Evolutionary conservation across 306 rosid species (phyloP).

Genomic region (Cajanus cajan): DNA sequence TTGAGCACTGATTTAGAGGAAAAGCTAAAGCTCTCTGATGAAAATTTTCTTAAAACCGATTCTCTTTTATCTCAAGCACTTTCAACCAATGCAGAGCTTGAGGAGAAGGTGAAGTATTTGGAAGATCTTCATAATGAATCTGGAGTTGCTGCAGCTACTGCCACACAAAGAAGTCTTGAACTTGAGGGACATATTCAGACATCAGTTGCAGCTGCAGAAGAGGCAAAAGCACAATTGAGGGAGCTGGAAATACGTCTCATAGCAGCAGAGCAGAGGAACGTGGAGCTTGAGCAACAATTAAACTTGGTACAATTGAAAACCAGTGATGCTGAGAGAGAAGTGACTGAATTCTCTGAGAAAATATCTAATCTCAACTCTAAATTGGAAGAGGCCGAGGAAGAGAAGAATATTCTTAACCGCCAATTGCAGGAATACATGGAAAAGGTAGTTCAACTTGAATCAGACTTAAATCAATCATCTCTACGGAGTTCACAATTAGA

Average conservation of each 20-base stretch:
- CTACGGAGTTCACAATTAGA: slow-evolving; percentile 53
- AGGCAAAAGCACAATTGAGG: slow-evolving; percentile 64
- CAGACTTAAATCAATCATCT: slow-evolving; percentile 57
- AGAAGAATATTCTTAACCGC: slow-evolving; percentile 50
- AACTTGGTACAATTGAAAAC: slow-evolving; percentile 56
- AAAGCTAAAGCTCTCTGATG: slow-evolving; percentile 59
- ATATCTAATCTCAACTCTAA: slow-evolving; percentile 54
- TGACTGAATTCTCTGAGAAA: slow-evolving; percentile 61
- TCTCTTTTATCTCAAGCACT: slow-evolving; percentile 72
- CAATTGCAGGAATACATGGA: slow-evolving; percentile 59
- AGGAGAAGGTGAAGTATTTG: slow-evolving; percentile 68
- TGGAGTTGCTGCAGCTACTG: slow-evolving; percentile 60
- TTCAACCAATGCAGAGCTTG: slow-evolving; percentile 73
- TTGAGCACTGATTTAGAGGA: slow-evolving; percentile 60
- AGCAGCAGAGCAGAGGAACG: slow-evolving; percentile 62
- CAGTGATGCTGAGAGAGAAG: slow-evolving; percentile 61
- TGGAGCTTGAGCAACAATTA: slow-evolving; percentile 80
- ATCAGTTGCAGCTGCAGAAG: slow-evolving; percentile 64
- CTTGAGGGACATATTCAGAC: slow-evolving; percentile 61
- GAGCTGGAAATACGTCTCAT: slow-evolving; percentile 63
- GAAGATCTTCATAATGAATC: slow-evolving; percentile 69
- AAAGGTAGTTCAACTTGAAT: slow-evolving; percentile 63
- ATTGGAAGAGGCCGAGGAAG: slow-evolving; percentile 54
- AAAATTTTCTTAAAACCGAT: slow-evolving; percentile 60
- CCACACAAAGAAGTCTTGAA: slow-evolving; percentile 67